These are phyloP conservation scores for Debaryomyces fabryi DNA, from an alignment of 1,139 yeast species.

Conservation along the genomic window DNA sequence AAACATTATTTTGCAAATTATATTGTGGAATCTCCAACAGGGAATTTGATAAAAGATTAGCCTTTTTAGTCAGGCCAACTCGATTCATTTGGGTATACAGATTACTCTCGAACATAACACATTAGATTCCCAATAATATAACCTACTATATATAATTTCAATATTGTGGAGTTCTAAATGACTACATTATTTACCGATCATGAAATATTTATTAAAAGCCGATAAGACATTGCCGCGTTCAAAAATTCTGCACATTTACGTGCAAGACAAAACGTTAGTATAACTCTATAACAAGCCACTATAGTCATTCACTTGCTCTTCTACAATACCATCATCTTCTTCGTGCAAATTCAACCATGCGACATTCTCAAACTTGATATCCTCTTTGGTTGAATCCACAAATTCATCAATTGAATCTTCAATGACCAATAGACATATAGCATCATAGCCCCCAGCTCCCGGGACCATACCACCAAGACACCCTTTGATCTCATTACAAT, in stretches of 20 bases:
- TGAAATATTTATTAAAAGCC: conserved; percentile 1
- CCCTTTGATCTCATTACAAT: conserved; percentile 60
- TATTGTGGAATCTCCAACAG: not conserved
- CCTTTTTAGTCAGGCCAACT: not conserved
- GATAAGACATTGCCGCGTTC: conserved; percentile 3
- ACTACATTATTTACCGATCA: conserved; percentile 1
- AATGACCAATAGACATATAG: conserved; percentile 71
- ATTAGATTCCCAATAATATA: not conserved
- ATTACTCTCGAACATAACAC: not conserved
- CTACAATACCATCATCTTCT: conserved; percentile 55
- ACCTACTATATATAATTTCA: not conserved
- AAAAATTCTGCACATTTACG: not conserved
- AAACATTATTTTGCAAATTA: not conserved
- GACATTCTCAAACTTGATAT: conserved; percentile 43
- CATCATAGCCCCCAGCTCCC: conserved; percentile 98
- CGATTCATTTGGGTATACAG: not conserved
- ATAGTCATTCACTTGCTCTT: conserved; percentile 36
- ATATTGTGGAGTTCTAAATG: not conserved
- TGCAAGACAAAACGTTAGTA: not conserved
- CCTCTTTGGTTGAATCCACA: conserved; percentile 29
- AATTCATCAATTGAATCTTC: conserved; percentile 48
- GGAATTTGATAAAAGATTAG: not conserved
- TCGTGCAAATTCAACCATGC: conserved; percentile 68
- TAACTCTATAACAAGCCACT: conserved; percentile 20
- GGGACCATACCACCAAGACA: conserved; percentile 95